These are phyloP conservation scores for Nannochloropsis gaditana DNA, from an alignment of 108 stramenopile species.

Conservation along the genomic window DNA sequence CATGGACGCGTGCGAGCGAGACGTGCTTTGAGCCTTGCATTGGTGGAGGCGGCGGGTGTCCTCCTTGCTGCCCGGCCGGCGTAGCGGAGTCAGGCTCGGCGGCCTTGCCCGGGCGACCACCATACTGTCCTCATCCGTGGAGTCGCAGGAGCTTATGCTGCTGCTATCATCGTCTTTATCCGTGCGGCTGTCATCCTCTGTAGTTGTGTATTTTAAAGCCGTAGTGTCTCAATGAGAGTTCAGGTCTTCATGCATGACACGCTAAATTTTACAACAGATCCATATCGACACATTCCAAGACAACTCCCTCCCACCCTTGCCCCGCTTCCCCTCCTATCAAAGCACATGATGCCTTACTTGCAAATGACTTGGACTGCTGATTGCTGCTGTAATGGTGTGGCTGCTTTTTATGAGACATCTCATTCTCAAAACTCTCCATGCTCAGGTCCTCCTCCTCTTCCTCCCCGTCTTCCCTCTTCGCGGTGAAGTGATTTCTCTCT, in stretches of 20 bases:
- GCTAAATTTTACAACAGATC: too few relatives aligned
- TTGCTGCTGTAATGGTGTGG: background rate
- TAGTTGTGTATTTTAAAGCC: background rate
- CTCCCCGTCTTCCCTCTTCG: background rate
- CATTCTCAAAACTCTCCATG: background rate
- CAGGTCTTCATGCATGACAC: too few relatives aligned
- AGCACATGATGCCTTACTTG: background rate
- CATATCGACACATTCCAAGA: too few relatives aligned
- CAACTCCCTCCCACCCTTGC: background rate
- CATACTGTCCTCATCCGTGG: background rate
- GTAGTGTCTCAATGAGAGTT: too few relatives aligned
- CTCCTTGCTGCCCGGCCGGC: background rate
- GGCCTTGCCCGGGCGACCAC: background rate
- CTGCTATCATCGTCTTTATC: background rate
- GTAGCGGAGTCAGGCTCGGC: background rate
- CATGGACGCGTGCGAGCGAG: too few relatives aligned
- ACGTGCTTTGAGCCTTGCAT: too few relatives aligned
- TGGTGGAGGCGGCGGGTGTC: background rate
- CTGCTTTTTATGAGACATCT: background rate
- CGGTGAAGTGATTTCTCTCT: background rate
- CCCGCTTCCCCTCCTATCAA: background rate
- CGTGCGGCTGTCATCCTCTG: background rate
- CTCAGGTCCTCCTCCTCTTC: conserved; percentile 7
- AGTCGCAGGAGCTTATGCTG: conserved; percentile 8
- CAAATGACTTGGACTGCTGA: background rate